These are phyloP conservation scores for Daedaleopsis nitida DNA, from an alignment of 768 basidiomycete genomes.

Conservation along the genomic window DNA sequence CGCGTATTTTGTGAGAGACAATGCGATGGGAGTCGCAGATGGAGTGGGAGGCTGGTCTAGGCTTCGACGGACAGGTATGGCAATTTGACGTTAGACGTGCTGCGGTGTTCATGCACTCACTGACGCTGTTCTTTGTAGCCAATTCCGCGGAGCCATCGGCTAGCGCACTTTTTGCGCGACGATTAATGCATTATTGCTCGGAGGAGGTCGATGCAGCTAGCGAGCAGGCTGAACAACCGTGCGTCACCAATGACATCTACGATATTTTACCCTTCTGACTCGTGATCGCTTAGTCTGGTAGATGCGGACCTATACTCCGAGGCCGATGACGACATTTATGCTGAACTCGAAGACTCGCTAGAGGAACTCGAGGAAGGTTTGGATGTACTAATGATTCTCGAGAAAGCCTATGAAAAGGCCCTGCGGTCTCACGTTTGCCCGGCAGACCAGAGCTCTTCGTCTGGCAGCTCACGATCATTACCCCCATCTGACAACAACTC, in stretches of 20 bases:
- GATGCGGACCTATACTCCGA: conserved; percentile 16
- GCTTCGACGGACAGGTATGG: conserved; percentile 47
- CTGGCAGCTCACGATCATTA: conserved; percentile 19
- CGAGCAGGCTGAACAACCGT: conserved; percentile 8
- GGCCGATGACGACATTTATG: conserved; percentile 44
- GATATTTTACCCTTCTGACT: not conserved
- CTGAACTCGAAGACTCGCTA: conserved; percentile 45
- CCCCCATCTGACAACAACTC: conserved; percentile 1
- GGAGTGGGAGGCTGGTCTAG: conserved; percentile 92
- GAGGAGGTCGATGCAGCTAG: conserved; percentile 47
- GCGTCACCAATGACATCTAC: not conserved
- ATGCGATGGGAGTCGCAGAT: conserved; percentile 93
- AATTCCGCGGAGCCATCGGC: conserved; percentile 39
- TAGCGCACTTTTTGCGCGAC: conserved; percentile 66
- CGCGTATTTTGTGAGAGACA: conserved; percentile 79
- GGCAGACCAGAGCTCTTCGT: conserved; percentile 10
- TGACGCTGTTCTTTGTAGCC: not conserved
- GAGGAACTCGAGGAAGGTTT: conserved; percentile 71
- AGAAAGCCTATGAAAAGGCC: conserved; percentile 69
- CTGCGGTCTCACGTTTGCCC: conserved; percentile 56
- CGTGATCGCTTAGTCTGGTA: not conserved
- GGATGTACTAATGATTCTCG: conserved; percentile 68
- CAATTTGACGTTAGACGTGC: conserved; percentile 2
- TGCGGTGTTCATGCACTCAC: conserved; percentile 4
- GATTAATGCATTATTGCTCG: conserved; percentile 86